These are phyloP conservation scores for Raphanus sativus DNA, from an alignment of 345 rosid genomes.

Conservation along the genomic window DNA sequence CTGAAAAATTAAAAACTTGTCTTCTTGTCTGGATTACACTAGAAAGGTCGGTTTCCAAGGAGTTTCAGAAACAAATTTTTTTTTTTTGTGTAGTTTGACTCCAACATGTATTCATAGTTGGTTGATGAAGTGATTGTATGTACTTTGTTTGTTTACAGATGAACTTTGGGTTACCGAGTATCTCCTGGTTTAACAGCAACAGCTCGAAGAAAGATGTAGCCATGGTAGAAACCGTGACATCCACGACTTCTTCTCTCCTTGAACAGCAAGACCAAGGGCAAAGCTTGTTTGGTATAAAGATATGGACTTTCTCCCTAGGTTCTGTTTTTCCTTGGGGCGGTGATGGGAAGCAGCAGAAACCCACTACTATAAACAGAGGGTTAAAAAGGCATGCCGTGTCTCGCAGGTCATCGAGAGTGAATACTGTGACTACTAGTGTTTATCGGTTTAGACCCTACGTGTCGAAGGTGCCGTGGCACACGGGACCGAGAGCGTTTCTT, in stretches of 20 bases:
- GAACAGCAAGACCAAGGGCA: conserved; percentile 45
- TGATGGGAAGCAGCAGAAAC: conserved; percentile 41
- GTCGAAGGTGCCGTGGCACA: conserved; percentile 95
- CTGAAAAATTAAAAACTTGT: background rate
- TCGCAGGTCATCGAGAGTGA: conserved; percentile 27
- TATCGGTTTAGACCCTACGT: conserved; percentile 88
- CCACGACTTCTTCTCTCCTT: conserved; percentile 27
- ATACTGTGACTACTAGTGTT: conserved; percentile 27
- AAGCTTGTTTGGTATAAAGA: conserved; percentile 42
- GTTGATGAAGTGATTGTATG: background rate
- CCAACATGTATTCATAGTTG: background rate
- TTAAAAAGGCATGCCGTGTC: conserved; percentile 53
- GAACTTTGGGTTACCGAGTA: conserved; percentile 48
- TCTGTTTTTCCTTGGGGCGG: conserved; percentile 59
- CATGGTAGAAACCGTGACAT: conserved; percentile 39
- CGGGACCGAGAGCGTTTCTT: conserved; percentile 80
- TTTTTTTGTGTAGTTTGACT: background rate
- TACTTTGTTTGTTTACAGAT: conserved; percentile 30
- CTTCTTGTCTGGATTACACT: background rate
- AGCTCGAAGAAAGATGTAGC: conserved; percentile 42
- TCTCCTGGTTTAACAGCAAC: conserved; percentile 45
- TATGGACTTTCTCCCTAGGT: conserved; percentile 64
- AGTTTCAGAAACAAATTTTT: conserved; percentile 1
- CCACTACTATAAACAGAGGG: conserved; percentile 64
- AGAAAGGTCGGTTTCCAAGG: background rate